Base-by-base conservation (phyloP, 352 stramenopile genomes). In the Heterotrichella gracilis region DNA sequence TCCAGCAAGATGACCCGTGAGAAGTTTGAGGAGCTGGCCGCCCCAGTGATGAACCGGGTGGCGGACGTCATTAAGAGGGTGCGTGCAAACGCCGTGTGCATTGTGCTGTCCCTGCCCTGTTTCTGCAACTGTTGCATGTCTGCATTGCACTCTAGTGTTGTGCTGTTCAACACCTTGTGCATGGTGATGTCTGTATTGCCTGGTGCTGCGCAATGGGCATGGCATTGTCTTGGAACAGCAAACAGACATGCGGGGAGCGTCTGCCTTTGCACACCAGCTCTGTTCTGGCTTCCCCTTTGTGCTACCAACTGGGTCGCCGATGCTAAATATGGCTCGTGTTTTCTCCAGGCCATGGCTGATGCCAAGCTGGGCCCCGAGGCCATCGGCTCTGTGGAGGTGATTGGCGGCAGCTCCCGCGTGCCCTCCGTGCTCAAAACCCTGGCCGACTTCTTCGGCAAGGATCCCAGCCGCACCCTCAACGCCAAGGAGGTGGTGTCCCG, bases 391-490 rank as follows among this genome's bases (percentile, higher is more conserved):
- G 53, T 89, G 77, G 23, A 94, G 75, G 86, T 93, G 71, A 79
- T 91, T 0, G 86, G 86, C 24, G 86, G 86, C 40, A 84, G 82
- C 2, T 87, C 82, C 23, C 84, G 85, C 40, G 86, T 90, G 40
- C 82, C 82, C 67, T n/a, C n/a, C n/a, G n/a, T n/a, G n/a, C n/a
- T n/a, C n/a, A n/a, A n/a, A n/a, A n/a, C n/a, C n/a, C 76, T 94
- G 42, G 85, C 95, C 79, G 82, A 82, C 72, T 82, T 82, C n/a
- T 84, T 85, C 70, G 95, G 95, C 79, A 92, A 90, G 74, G 89
- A 88, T 19, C 79, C 98, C n/a, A 94, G 82, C 69, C 95, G 90
- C 66, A 98, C 92, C 32, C 84, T 98, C 78, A 98, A 99, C 80
- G 89, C 89, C 24, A 91, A 98, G 76, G 93, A 99, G 80, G 89